A percentile compares a stretch with the other conserved stretches of the same genome.
Conservation (phyloP, 2,329 filamentous ascomycete genomes). For the Fusarium austroafricanum region DNA sequence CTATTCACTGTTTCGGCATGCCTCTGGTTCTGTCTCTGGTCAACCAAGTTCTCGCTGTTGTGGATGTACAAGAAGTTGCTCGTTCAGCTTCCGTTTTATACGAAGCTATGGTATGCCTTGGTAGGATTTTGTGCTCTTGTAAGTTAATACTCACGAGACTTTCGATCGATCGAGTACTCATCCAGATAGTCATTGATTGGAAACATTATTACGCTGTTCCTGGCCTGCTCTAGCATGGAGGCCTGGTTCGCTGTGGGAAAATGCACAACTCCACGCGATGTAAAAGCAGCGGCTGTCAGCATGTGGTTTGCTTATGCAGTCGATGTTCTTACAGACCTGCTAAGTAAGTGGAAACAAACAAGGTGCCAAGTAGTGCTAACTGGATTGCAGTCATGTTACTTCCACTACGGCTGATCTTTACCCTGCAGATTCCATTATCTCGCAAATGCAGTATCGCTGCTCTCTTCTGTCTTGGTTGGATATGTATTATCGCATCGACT, state of each 20-base stretch:
- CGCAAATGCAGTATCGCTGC: neutral
- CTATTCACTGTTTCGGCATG: neutral
- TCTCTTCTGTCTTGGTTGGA: neutral
- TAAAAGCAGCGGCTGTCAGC: neutral
- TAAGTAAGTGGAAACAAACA: neutral
- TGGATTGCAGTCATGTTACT: neutral
- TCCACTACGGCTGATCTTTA: neutral
- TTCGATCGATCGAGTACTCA: neutral
- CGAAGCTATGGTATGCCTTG: neutral
- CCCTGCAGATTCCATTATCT: neutral
- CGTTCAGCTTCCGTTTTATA: neutral
- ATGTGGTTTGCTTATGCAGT: neutral
- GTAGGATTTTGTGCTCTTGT: neutral
- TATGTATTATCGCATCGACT: neutral
- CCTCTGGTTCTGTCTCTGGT: neutral
- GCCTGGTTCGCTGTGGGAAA: neutral
- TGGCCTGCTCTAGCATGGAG: neutral
- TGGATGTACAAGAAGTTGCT: neutral
- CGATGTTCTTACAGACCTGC: neutral
- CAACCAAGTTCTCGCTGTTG: neutral
- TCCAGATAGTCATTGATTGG: neutral
- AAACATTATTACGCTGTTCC: neutral
- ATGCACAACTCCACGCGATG: neutral
- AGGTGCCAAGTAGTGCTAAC: neutral
- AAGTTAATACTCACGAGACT: neutral